A percentile compares a stretch with the other conserved stretches of the same genome.
phyloP scores from a whole-genome alignment of 768 basidiomycete species.

The Melanogaster broomeanus region DNA sequence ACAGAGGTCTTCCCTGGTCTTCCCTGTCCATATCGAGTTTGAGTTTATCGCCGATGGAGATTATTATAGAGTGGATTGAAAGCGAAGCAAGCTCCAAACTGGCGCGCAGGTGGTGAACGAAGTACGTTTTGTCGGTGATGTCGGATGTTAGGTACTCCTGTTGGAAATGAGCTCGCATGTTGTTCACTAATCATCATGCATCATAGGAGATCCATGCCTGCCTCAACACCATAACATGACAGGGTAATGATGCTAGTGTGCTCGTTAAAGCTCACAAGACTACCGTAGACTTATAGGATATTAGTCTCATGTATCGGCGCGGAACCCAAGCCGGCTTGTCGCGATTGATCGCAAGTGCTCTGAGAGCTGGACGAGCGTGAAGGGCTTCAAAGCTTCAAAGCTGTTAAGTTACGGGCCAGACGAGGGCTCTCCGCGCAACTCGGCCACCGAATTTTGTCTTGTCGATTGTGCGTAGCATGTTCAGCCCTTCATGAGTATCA shows the following conservation, averaged over 20 bases:
- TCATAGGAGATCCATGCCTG: not conserved
- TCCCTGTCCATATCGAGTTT: not conserved
- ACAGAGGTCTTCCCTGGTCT: no score
- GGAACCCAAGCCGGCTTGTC: not conserved
- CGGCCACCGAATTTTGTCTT: not conserved
- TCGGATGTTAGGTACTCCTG: not conserved
- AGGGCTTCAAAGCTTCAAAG: not conserved
- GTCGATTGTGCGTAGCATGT: slow-evolving; percentile 2
- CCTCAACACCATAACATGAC: slow-evolving; percentile 9
- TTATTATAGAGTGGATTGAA: not conserved
- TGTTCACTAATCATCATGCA: no score
- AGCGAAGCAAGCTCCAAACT: not conserved
- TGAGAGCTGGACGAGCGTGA: not conserved
- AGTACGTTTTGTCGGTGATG: not conserved
- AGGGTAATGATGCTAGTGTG: not conserved
- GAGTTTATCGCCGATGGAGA: not conserved
- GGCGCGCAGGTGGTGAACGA: not conserved
- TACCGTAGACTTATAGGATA: not conserved
- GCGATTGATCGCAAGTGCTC: not conserved
- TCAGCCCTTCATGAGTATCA: not conserved
- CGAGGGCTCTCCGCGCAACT: not conserved
- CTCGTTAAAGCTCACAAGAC: slow-evolving; percentile 3
- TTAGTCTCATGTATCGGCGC: not conserved
- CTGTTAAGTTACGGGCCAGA: not conserved
- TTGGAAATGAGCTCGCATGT: not conserved